Percentiles rank a stretch among this genome's conserved stretches.
phyloP scores from a whole-genome alignment of 2,329 filamentous ascomycete genomes.

The Cadophora gregata region DNA sequence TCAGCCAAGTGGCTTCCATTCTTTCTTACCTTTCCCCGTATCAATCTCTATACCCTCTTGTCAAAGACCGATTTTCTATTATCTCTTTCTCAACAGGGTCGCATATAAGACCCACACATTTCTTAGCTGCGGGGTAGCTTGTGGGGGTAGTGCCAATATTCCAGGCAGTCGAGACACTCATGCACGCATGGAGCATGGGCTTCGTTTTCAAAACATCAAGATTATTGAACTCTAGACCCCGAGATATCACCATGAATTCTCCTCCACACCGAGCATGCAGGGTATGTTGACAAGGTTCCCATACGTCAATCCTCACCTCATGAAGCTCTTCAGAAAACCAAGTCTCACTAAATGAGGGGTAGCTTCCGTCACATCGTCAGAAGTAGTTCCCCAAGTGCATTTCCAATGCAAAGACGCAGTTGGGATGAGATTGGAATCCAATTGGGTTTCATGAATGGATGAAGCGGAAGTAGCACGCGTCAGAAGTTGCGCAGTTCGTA shows the following conservation, averaged over 20 bases:
- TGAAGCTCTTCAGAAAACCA: constrained; percentile 19
- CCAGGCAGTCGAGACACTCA: constrained; percentile 14
- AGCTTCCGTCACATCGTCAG: constrained; percentile 16
- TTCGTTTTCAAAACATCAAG: constrained; percentile 27
- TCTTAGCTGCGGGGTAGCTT: constrained; percentile 29
- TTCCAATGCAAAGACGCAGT: constrained; percentile 23
- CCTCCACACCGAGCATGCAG: not conserved
- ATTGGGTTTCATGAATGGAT: constrained; percentile 12
- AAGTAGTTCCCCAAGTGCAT: constrained; percentile 1
- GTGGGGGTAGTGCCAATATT: constrained; percentile 21
- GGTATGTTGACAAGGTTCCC: constrained; percentile 10
- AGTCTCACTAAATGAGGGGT: constrained; percentile 26
- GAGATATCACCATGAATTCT: constrained; percentile 30
- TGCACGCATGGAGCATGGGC: not conserved
- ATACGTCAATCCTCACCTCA: constrained; percentile 24
- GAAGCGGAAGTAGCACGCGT: constrained; percentile 20
- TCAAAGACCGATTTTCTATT: not conserved
- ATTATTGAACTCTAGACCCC: constrained; percentile 21
- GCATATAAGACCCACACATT: constrained; percentile 10
- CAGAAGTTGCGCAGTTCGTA: constrained; percentile 6
- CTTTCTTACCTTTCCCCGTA: not conserved
- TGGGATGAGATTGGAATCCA: constrained; percentile 21
- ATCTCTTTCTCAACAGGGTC: not conserved
- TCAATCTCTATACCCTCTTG: not conserved
- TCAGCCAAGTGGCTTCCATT: not conserved